These are phyloP conservation scores for Boletus vermiculosoides DNA, from an alignment of 768 basidiomycete species.

Conservation along the genomic window DNA sequence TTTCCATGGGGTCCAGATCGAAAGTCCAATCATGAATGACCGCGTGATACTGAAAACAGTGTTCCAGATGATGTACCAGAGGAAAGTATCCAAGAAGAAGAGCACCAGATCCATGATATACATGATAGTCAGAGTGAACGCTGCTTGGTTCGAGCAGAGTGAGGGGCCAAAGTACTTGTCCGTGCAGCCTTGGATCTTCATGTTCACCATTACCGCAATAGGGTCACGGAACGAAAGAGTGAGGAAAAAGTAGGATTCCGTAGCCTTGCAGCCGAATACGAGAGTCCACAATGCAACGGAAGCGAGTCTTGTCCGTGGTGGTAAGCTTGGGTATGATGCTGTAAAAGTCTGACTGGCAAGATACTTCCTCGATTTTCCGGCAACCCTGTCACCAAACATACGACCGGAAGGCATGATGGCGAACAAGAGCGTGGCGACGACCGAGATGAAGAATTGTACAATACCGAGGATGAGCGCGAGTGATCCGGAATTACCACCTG, in stretches of 20 bases:
- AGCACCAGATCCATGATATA: slow-evolving; percentile 96
- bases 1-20: slow-evolving; percentile 99
- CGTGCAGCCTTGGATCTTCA: slow-evolving; percentile 89
- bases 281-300: slow-evolving; percentile 85
- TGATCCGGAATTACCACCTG: slow-evolving; percentile 56
- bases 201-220: slow-evolving; percentile 91
- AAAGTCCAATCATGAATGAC: slow-evolving; percentile 87
- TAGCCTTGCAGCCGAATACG: slow-evolving; percentile 94
- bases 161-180: slow-evolving; percentile 83
- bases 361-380: slow-evolving; percentile 93
- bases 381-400: slow-evolving; percentile 98
- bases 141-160: slow-evolving; percentile 90
- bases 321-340: slow-evolving; percentile 82
- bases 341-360: slow-evolving; percentile 99
- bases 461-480: slow-evolving; percentile 91
- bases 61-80: slow-evolving; percentile 99
- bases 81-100: slow-evolving; percentile 99
- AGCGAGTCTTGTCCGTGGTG: slow-evolving; percentile 63
- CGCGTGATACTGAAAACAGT: slow-evolving; percentile 88
- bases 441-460: slow-evolving; percentile 94
- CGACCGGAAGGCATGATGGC: slow-evolving; percentile 92
- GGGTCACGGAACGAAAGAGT: slow-evolving; percentile 93
- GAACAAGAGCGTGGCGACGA: slow-evolving; percentile 82
- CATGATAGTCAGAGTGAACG: slow-evolving; percentile 96
- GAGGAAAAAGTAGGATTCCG: slow-evolving; percentile 97